phyloP scores from a whole-genome alignment of 2,329 filamentous ascomycete species.

The Neofusicoccum laricinum region DNA sequence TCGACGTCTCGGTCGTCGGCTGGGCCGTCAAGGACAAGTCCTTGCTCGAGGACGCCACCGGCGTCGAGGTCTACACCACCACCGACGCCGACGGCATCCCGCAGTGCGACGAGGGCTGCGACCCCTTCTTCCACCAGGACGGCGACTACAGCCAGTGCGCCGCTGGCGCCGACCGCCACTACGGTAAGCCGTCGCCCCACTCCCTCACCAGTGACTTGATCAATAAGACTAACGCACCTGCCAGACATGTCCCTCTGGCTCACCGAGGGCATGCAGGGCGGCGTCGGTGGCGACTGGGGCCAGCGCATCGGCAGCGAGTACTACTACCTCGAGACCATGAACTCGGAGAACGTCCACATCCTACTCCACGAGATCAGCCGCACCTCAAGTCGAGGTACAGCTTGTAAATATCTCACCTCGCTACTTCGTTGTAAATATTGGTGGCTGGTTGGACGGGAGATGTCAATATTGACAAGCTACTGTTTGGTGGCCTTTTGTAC shows the following conservation, averaged over 20 bases:
- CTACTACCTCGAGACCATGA: conserved; percentile 42
- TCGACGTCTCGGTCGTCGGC: conserved; percentile 43
- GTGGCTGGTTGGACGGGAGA: too few species aligned
- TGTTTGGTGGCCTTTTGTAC: too few species aligned
- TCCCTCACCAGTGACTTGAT: neutral
- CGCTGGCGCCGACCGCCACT: conserved; percentile 40
- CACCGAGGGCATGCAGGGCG: conserved; percentile 45
- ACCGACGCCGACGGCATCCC: conserved; percentile 41
- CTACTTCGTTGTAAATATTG: too few species aligned
- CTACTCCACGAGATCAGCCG: conserved; percentile 40
- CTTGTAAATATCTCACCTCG: neutral
- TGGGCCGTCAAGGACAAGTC: conserved; percentile 42
- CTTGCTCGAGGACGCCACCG: conserved; percentile 37
- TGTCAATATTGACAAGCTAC: too few species aligned
- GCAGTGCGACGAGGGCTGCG: conserved; percentile 42
- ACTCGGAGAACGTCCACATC: conserved; percentile 42
- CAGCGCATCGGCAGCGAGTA: conserved; percentile 45
- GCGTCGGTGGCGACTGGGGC: conserved; percentile 50
- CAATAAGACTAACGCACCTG: neutral
- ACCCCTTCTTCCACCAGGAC: conserved; percentile 46
- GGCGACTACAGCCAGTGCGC: conserved; percentile 42
- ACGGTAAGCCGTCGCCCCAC: conserved; percentile 22
- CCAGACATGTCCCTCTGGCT: conserved; percentile 47
- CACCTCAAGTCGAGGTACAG: conserved; percentile 28
- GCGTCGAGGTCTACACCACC: conserved; percentile 44